Evolutionary conservation across 1,139 yeast species (phyloP).

Genomic region (Blastobotrys illinoisensis): DNA sequence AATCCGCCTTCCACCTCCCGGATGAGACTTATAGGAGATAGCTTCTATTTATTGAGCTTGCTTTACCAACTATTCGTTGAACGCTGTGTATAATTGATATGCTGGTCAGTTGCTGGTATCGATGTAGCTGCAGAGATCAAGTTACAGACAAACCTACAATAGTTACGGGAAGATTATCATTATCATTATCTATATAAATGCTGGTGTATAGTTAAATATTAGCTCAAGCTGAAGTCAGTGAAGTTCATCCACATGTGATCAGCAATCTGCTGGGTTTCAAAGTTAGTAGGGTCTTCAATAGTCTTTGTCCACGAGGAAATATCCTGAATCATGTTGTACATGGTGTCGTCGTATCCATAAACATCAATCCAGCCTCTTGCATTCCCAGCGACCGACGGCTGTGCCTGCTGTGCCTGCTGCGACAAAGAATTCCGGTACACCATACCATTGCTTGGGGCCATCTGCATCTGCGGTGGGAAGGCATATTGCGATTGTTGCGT

Average conservation of each 20-base stretch:
- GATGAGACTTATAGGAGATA: too few species aligned
- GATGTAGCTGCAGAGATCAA: neutral
- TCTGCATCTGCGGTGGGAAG: neutral
- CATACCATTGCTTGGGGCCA: neutral
- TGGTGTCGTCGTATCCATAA: conserved; percentile 44
- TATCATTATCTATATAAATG: neutral
- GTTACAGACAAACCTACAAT: too few species aligned
- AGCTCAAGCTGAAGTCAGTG: conserved; percentile 18
- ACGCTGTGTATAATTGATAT: too few species aligned
- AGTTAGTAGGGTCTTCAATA: conserved; percentile 12
- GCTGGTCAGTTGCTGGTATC: too few species aligned
- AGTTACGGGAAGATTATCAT: neutral
- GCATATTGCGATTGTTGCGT: neutral
- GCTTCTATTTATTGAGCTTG: too few species aligned
- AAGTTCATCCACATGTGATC: conserved; percentile 22
- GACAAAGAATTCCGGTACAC: neutral
- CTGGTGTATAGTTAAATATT: conserved; percentile 2
- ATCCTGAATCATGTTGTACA: conserved; percentile 52
- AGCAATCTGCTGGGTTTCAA: conserved; percentile 16
- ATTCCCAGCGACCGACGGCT: neutral
- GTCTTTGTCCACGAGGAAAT: conserved; percentile 51
- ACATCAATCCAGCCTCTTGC: conserved; percentile 31
- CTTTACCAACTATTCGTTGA: too few species aligned
- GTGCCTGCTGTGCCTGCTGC: neutral
- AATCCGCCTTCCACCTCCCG: too few species aligned